These are phyloP conservation scores for Brassica juncea DNA, from an alignment of 345 rosid species.

Conservation along the genomic window DNA sequence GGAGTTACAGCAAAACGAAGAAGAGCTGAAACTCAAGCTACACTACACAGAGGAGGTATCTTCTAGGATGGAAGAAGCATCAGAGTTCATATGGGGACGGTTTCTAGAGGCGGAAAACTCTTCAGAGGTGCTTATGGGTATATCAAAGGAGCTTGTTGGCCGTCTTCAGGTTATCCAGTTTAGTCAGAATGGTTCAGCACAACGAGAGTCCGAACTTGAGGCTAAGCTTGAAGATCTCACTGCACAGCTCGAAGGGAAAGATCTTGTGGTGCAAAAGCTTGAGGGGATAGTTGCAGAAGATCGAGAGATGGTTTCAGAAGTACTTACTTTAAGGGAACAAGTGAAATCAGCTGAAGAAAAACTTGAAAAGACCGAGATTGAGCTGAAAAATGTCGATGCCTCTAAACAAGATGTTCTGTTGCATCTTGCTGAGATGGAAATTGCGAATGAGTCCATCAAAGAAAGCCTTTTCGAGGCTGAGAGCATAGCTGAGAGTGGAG, in stretches of 20 bases:
- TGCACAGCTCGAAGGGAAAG: slow-evolving; percentile 54
- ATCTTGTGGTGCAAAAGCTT: slow-evolving; percentile 52
- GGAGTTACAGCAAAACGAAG: slow-evolving; percentile 61
- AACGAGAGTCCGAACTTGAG: slow-evolving; percentile 63
- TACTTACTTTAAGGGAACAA: slow-evolving; percentile 49
- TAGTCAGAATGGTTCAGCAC: slow-evolving; percentile 57
- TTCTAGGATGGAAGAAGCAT: slow-evolving; percentile 92
- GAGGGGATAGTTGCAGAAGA: slow-evolving; percentile 51
- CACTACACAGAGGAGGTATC: slow-evolving; percentile 76
- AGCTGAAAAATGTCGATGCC: slow-evolving; percentile 49
- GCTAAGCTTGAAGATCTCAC: slow-evolving; percentile 53
- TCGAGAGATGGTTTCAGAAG: slow-evolving; percentile 50
- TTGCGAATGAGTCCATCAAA: slow-evolving; percentile 57
- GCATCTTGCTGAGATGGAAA: slow-evolving; percentile 74
- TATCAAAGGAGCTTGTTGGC: slow-evolving; percentile 75
- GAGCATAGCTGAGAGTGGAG: slow-evolving; percentile 68
- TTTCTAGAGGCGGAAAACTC: slow-evolving; percentile 93
- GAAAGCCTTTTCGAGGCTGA: slow-evolving; percentile 71
- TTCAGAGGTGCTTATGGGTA: slow-evolving; percentile 76
- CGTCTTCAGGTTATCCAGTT: slow-evolving; percentile 68
- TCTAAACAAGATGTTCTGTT: slow-evolving; percentile 60
- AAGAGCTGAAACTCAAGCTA: slow-evolving; percentile 75
- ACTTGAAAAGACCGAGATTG: slow-evolving; percentile 50
- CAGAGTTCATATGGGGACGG: slow-evolving; percentile 85
- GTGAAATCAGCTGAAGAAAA: slow-evolving; percentile 63